phyloP scores from a whole-genome alignment of 2,329 filamentous ascomycete genomes.

The Cladosporium sp. region DNA sequence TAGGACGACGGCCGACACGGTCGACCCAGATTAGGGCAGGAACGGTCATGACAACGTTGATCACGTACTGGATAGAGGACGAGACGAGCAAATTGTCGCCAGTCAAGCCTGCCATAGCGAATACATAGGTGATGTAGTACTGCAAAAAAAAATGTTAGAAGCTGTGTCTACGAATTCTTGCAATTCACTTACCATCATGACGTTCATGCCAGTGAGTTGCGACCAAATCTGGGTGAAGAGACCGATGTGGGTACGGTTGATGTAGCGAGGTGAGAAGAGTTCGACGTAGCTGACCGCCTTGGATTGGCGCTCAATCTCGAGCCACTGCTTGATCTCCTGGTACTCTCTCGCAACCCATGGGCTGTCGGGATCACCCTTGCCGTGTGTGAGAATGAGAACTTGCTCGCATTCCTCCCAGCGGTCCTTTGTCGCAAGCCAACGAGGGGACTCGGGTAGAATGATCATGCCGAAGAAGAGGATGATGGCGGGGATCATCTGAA shows the following conservation, averaged over 20 bases:
- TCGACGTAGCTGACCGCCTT: slow-evolving; percentile 70
- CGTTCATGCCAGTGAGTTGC: slow-evolving; percentile 76
- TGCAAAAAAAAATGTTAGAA: neutral
- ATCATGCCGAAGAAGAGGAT: slow-evolving; percentile 53
- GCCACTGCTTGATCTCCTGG: slow-evolving; percentile 66
- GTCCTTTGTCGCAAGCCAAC: slow-evolving; percentile 65
- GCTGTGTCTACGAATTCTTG: neutral
- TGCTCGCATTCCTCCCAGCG: slow-evolving; percentile 61
- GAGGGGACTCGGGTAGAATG: slow-evolving; percentile 64
- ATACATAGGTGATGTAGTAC: slow-evolving; percentile 57
- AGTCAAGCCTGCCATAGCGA: slow-evolving; percentile 66
- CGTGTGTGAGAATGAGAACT: slow-evolving; percentile 64
- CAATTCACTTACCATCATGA: slow-evolving; percentile 42
- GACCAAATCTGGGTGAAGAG: slow-evolving; percentile 75
- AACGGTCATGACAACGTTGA: slow-evolving; percentile 78
- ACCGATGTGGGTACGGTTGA: slow-evolving; percentile 69
- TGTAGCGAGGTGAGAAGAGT: slow-evolving; percentile 70
- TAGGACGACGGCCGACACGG: slow-evolving; percentile 69
- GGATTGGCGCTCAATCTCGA: slow-evolving; percentile 71
- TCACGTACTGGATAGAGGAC: slow-evolving; percentile 71
- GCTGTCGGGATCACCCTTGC: slow-evolving; percentile 42
- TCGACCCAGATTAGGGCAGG: slow-evolving; percentile 75
- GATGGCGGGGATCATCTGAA: slow-evolving; percentile 53
- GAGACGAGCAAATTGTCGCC: slow-evolving; percentile 60
- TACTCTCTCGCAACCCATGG: slow-evolving; percentile 66